Evolutionary conservation across 352 stramenopile genomes (phyloP), one percentile per base, ranked within the genome.

Genomic region (Blastocystis sp.): DNA sequence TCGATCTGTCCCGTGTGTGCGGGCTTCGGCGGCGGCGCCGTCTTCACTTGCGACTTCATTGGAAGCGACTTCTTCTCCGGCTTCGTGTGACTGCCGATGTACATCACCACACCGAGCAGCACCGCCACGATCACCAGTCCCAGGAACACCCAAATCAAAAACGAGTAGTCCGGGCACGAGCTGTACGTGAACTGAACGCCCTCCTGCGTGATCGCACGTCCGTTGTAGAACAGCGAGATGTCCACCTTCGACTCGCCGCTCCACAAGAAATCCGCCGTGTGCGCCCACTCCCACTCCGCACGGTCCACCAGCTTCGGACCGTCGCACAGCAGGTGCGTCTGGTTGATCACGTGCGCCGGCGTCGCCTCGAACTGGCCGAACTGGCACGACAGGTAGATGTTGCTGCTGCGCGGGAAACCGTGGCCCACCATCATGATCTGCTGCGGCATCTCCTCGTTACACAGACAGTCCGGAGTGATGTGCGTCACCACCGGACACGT

Each of bases 391-490:
- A 81, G 69, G 0, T 4, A 53, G 46, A 81, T 81, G 3, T 40
- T 38, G 27, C 27, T 51, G 53, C 40, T 63, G 14, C 48, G 69
- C 0, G 69, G 69, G 69, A 81, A 81, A 36, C 69, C 69, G 34
- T 81, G 69, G 44, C 69, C 69, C 27, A 81, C 36, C 69, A 81
- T 81, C 69, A 81, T 59, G 69, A 81, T 81, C 53, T 63, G 27
- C 4, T 81, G 40, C 36, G 69, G 69, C 69, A 81, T 81, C 4
- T 81, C 69, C 48, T 81, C 69, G 46, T 81, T 81, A 29, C 69
- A 81, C 7, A 24, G 14, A 44, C 44, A 44, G 48, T 81, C 69
- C 0, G 69, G 69, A 38, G 56, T 48, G 9, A 81, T 42, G 34
- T 61, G 69, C 11, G 53, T 61, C 18, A 81, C 69, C 21, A 61